Evolutionary conservation across 257 asterid genomes (phyloP), one percentile per base, ranked within the genome.

Genomic region (Solanum pimpinellifolium): DNA sequence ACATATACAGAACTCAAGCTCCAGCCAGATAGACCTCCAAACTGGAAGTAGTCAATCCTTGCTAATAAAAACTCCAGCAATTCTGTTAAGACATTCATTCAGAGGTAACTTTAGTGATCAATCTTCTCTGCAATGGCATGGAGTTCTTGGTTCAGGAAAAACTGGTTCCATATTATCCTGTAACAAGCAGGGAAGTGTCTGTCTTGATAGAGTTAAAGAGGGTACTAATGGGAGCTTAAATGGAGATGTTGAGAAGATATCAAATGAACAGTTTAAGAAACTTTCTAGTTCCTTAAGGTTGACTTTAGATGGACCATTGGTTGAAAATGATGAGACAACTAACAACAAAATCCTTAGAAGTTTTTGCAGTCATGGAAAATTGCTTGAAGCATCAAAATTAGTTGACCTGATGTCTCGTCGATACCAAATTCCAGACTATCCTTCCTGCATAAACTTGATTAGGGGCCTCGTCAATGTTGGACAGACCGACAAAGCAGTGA

Each of bases 341-440:
- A 96, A 96, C 92, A 95, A 95, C 87, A 92, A 91, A 82, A 89
- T 94, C 78, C 94, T 96, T 90, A 93, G 91, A 75, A 93, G 87
- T 21, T 90, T 94, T 75, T 96, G 99, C 90, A 85, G 87, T 85
- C 91, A 37, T 31, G 99, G 98, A 83, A 95, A 89, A 87, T 88
- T 95, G 85, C 88, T 86, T 59, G 92, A 95, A 7, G 98, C 96
- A 7, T 89, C 91, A 69, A 96, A 93, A 88, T 23, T 96, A 37
- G 91, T 95, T 15, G 95, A 93, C 39, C 88, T 92, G 86, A 96
- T 96, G 98, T 91, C 97, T 85, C 97, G 96, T 85, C 85, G 90
- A 44, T 93, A 88, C 94, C 99, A 96, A 91, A 94, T 96, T 88
- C 99, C 98, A 11, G 91, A 95, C 89, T 89, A 89, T 11, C 88